Base-by-base conservation (phyloP, 768 basidiomycete species). In the Mycena filopes region DNA sequence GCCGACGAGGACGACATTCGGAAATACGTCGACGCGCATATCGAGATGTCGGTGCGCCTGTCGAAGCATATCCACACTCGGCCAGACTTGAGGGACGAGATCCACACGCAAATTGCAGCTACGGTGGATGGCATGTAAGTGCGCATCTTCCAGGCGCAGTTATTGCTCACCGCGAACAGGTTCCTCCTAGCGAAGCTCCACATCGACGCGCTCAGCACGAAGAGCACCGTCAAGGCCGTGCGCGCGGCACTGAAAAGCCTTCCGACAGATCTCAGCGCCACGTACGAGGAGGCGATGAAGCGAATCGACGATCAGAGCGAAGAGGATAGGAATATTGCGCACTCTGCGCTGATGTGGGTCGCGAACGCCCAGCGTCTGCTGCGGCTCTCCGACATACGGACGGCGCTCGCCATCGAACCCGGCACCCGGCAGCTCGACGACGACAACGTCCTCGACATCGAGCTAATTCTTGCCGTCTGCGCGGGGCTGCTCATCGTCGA, bases 111-210 rank as follows among this genome's bases (percentile, higher is more conserved):
- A 33, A 33, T 33, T 12, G 33, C 12, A 7, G 33, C 6, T 12
- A 12, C 7, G 6, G 33, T 33, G 6, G 33, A 33, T 33, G 33
- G 33, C 6, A 33, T 33, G 33, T 33, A 33, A 12, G 33, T n/a
- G n/a, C n/a, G n/a, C n/a, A n/a, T n/a, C n/a, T n/a, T n/a, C n/a
- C 33, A 7, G 12, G 33, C 12, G 12, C 33, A 12, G 12, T 33
- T 33, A 6, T 33, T 7, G 6, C 6, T 33, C 33, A 33, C 33
- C 33, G 33, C 6, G 12, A 23, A 45, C 38, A 56, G 55, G 55
- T 57, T 57, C 42, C 42, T 57, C 28, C 20, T 57, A 15, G 55
- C 55, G 26, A 57, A 57, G 26, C 53, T 55, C 8, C 53, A 55
- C n/a, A 5, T 55, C 13, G 31, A 55, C 26, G 9, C 33, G 10